These are phyloP conservation scores for Beauveria sp. DNA, from an alignment of 2,329 filamentous ascomycete genomes.

Conservation along the genomic window DNA sequence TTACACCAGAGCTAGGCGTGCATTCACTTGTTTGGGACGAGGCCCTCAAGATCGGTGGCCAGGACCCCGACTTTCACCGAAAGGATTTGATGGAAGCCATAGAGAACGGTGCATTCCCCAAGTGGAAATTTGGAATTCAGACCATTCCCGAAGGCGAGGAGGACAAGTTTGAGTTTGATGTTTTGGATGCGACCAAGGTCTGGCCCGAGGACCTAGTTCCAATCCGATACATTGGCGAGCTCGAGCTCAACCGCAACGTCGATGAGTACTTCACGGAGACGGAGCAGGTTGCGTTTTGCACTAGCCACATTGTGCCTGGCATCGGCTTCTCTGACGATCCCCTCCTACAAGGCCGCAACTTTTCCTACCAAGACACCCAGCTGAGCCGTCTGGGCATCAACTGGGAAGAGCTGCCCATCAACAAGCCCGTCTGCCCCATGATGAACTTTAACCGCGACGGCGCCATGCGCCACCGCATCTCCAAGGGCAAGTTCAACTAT, in stretches of 20 bases:
- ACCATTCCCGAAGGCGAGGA: constrained; percentile 62
- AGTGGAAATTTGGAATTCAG: constrained; percentile 80
- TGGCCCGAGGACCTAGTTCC: constrained; percentile 76
- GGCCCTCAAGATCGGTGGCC: constrained; percentile 63
- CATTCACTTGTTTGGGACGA: constrained; percentile 76
- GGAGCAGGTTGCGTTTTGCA: constrained; percentile 79
- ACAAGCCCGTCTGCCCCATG: constrained; percentile 65
- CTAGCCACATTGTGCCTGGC: constrained; percentile 69
- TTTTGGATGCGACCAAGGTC: constrained; percentile 77
- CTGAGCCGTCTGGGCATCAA: constrained; percentile 64
- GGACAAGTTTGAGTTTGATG: constrained; percentile 76
- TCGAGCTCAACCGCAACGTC: constrained; percentile 71
- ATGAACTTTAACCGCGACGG: constrained; percentile 75
- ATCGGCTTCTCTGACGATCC: constrained; percentile 73
- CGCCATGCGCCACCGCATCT: constrained; percentile 63
- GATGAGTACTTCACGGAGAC: constrained; percentile 79
- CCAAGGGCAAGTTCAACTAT: constrained; percentile 58
- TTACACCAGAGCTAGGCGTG: constrained; percentile 65
- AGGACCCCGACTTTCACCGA: constrained; percentile 75
- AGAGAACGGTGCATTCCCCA: constrained; percentile 60
- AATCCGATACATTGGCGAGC: constrained; percentile 67
- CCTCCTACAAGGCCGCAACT: constrained; percentile 65
- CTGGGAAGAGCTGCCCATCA: constrained; percentile 71
- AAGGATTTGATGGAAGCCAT: constrained; percentile 72
- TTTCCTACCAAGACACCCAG: constrained; percentile 60